Percentiles rank a stretch among this genome's conserved stretches.
These are phyloP conservation scores for Eucalyptus viminalis DNA, from an alignment of 345 rosid species.

Conservation along the genomic window DNA sequence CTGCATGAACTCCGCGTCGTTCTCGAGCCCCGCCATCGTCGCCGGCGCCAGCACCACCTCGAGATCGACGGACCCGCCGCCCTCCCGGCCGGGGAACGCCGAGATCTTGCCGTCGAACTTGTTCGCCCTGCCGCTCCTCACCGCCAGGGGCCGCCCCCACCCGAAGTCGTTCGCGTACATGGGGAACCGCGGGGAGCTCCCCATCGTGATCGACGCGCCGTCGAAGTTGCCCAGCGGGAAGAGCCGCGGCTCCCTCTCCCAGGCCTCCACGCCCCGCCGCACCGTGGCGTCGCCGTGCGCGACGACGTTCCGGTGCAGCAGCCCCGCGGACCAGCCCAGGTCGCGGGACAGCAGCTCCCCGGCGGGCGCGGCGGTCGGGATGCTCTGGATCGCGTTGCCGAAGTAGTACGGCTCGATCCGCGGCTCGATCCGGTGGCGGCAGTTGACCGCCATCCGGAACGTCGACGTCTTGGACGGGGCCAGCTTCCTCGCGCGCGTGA, in stretches of 20 bases:
- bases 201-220: conserved; percentile 97
- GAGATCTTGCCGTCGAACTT: conserved; percentile 95
- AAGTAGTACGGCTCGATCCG: conserved; percentile 61
- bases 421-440: conserved; percentile 83
- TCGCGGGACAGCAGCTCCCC: conserved; percentile 53
- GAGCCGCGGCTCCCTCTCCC: conserved; percentile 78
- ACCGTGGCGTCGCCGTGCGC: conserved; percentile 62
- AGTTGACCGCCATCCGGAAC: conserved; percentile 91
- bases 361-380: conserved; percentile 42
- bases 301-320: conserved; percentile 70
- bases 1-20: conserved; percentile 77
- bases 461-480: conserved; percentile 48
- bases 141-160: conserved; percentile 89
- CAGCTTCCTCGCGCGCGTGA: conserved; percentile 76
- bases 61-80: conserved; percentile 71
- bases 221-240: conserved; percentile 88
- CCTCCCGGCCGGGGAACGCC: conserved; percentile 81
- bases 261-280: conserved; percentile 45
- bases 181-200: conserved; percentile 95
- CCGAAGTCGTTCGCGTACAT: conserved; percentile 96
- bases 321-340: conserved; percentile 49
- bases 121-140: conserved; percentile 87
- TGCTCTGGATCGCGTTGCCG: conserved; percentile 97
- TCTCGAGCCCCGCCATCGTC: conserved; percentile 54
- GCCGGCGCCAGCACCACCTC: conserved; percentile 81